Conservation (phyloP, 352 stramenopile species). For the Pythium myriotylum region DNA sequence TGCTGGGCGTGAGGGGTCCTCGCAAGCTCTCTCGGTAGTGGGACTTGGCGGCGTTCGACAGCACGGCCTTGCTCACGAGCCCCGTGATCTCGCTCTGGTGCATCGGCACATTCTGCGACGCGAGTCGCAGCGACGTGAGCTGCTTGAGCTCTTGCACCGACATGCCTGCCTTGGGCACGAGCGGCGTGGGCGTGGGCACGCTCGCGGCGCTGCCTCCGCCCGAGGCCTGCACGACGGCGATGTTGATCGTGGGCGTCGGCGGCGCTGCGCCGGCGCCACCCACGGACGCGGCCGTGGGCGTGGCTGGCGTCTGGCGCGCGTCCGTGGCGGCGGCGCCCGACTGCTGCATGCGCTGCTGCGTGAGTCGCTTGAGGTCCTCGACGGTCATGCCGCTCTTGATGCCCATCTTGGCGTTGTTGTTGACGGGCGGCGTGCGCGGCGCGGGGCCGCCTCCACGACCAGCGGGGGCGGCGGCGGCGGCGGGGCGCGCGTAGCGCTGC, state of each 20-base stretch:
- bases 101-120: constrained; percentile 63
- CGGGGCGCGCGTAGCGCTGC: constrained; percentile 34
- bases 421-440: constrained; percentile 41
- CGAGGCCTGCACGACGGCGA: constrained; percentile 47
- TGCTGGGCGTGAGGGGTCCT: constrained; percentile 54
- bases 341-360: constrained; percentile 85
- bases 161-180: constrained; percentile 81
- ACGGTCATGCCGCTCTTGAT: constrained; percentile 91
- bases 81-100: constrained; percentile 71
- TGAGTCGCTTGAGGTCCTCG: constrained; percentile 85
- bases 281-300: constrained; percentile 7
- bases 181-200: constrained; percentile 35
- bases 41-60: constrained; percentile 75
- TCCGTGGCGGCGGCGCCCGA: constrained; percentile 7
- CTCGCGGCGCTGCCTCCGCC: not conserved
- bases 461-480: too few relatives aligned
- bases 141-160: constrained; percentile 88
- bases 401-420: constrained; percentile 79
- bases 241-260: constrained; percentile 64
- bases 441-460: constrained; percentile 1
- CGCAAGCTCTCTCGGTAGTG: constrained; percentile 76
- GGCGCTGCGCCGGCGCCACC: constrained; percentile 12
- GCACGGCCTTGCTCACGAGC: constrained; percentile 75
- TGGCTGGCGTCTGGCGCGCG: constrained; percentile 44
- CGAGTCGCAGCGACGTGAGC: constrained; percentile 75